These are phyloP conservation scores for Drosera capensis DNA, from an alignment of 148 eudicot species.

Conservation along the genomic window DNA sequence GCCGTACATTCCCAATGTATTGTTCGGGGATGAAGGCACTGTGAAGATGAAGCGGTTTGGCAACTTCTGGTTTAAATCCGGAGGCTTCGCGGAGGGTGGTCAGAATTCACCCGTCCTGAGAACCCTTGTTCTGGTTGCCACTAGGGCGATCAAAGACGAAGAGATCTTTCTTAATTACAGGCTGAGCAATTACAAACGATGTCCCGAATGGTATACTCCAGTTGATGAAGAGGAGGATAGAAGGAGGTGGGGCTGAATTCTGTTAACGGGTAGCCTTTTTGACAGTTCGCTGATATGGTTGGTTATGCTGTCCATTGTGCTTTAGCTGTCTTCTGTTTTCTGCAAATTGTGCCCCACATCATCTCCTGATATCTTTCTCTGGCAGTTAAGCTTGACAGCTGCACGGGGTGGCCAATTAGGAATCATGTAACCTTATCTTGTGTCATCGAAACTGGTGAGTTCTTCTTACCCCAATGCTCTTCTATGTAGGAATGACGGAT, in stretches of 20 bases:
- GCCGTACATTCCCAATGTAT: constrained; percentile 61
- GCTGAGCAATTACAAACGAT: constrained; percentile 63
- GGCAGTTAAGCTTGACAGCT: too few species aligned
- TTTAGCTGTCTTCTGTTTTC: too few species aligned
- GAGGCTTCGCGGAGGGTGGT: constrained; percentile 27
- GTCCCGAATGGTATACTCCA: constrained; percentile 83
- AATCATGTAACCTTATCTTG: too few species aligned
- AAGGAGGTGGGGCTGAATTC: constrained; percentile 72
- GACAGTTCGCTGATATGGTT: too few species aligned
- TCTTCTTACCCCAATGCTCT: too few species aligned
- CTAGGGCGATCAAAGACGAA: constrained; percentile 48
- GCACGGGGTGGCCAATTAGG: too few species aligned
- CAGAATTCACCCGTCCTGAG: constrained; percentile 40
- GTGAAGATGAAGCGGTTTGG: constrained; percentile 68
- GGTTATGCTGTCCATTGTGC: too few species aligned
- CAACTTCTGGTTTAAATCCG: constrained; percentile 72
- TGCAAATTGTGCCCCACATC: too few species aligned
- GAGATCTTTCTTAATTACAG: constrained; percentile 76
- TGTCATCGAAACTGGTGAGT: too few species aligned
- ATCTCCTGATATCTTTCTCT: too few species aligned
- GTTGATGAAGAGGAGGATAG: constrained; percentile 91
- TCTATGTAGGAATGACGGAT: too few species aligned
- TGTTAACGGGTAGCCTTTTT: too few species aligned
- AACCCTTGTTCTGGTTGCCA: constrained; percentile 69
- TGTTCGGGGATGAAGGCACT: constrained; percentile 45